Conservation (phyloP, 345 rosid genomes). For the Ailanthus altissimus region DNA sequence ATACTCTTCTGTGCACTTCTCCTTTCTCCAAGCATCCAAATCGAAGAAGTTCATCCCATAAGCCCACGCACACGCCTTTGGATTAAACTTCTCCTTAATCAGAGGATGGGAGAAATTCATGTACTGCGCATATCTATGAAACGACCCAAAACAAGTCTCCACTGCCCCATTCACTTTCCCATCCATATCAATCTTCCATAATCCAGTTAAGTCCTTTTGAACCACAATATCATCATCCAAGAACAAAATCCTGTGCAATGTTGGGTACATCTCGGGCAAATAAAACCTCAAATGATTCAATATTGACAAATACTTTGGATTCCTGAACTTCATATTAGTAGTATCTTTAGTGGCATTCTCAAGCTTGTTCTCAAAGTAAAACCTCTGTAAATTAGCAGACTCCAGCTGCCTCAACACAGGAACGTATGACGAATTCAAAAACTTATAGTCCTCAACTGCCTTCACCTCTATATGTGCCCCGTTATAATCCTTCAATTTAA, state of each 20-base stretch:
- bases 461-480: constrained; percentile 95
- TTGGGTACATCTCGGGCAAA: constrained; percentile 95
- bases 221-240: constrained; percentile 96
- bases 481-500: constrained; percentile 82
- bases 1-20: constrained; percentile 97
- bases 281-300: constrained; percentile 94
- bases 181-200: constrained; percentile 97
- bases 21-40: constrained; percentile 98
- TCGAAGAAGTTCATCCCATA: constrained; percentile 99
- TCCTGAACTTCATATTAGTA: constrained; percentile 94
- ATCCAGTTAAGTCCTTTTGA: constrained; percentile 91
- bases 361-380: constrained; percentile 91
- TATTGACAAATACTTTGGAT: constrained; percentile 91
- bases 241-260: constrained; percentile 79
- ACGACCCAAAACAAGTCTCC: constrained; percentile 97
- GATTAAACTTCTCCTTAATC: constrained; percentile 90
- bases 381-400: constrained; percentile 83
- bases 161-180: constrained; percentile 98
- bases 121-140: constrained; percentile 94
- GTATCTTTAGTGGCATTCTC: constrained; percentile 95
- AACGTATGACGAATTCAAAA: constrained; percentile 91
- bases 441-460: constrained; percentile 95
- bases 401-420: constrained; percentile 91
- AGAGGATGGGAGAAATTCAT: constrained; percentile 98
- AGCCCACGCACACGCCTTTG: constrained; percentile 99